Evolutionary conservation across 805 yeast species (phyloP).

Genomic region (Zygotorulaspora florentina): DNA sequence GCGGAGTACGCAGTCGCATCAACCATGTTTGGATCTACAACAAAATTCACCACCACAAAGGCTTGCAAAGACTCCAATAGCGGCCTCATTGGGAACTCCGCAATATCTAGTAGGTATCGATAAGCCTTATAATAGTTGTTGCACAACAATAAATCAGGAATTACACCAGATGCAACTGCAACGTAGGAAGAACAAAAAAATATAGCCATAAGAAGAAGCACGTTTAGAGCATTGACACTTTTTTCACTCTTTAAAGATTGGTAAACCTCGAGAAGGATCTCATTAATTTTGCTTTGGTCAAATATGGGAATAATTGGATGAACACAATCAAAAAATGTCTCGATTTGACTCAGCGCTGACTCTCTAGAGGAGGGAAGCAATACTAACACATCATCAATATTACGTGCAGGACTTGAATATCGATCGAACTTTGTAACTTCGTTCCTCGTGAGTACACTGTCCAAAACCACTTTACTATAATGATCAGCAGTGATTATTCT

Average conservation of each 20-base stretch:
- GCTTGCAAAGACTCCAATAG: conserved; percentile 26
- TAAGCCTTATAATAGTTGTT: conserved; percentile 25
- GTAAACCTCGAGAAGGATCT: conserved; percentile 9
- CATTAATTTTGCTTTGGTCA: conserved; percentile 8
- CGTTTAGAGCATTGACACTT: conserved; percentile 9
- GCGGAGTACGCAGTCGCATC: conserved; percentile 24
- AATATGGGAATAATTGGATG: conserved; percentile 31
- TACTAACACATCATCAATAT: conserved; percentile 16
- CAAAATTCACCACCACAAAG: conserved; percentile 22
- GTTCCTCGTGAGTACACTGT: conserved; percentile 18
- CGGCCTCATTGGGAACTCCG: conserved; percentile 22
- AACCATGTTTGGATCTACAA: conserved; percentile 32
- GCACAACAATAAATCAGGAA: conserved; percentile 21
- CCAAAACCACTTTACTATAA: conserved; percentile 6
- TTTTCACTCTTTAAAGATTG: conserved; percentile 1
- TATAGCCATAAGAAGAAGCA: conserved; percentile 20
- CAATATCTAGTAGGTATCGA: conserved; percentile 15
- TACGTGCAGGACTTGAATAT: conserved; percentile 6
- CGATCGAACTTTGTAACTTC: conserved; percentile 21
- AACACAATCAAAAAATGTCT: conserved; percentile 21
- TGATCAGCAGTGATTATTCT: conserved; percentile 15
- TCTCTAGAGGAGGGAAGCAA: conserved; percentile 18
- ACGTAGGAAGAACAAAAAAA: conserved; percentile 26
- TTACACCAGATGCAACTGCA: conserved; percentile 24
- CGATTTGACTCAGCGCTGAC: conserved; percentile 16